Evolutionary conservation across 2,329 filamentous ascomycete genomes (phyloP), one percentile per base, ranked within the genome.

Genomic region (Epichloe typhina): DNA sequence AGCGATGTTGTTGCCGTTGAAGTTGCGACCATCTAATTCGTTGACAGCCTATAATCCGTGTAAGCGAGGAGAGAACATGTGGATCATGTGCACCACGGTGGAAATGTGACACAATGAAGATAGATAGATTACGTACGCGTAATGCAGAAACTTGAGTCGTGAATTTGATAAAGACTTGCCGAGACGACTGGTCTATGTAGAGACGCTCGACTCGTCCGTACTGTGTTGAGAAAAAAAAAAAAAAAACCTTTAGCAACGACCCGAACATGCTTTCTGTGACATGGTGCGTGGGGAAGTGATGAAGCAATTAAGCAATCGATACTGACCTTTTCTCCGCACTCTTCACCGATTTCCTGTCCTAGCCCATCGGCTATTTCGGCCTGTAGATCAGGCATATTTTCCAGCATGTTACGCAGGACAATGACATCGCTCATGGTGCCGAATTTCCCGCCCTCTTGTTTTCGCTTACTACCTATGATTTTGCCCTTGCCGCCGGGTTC

Each of bases 261-360:
- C 31, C 31, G 31, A 31, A 17, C 17, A 31, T 31, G 31, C 31
- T 31, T 31, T 31, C 31, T 31, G 31, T 9, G 31, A 31, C 1
- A 11, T 11, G 1, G 31, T 26, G 23, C 23, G 23, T 26, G 17
- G 5, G 15, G 15, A 40, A 40, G 38, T 42, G 15, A 42, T 13
- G 9, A 9, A 4, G 31, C 31, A 31, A 9, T 31, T 31, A 3
- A 17, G 1, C 7, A 26, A 26, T 26, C 3, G 9, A 31, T 8
- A 31, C 47, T 17, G 53, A 83, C 79, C 75, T 90, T 89, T 56
- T 88, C 81, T 47, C 83, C 83, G 66, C 94, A 96, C 63, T 95
- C 88, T 61, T 96, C 88, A 6, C 93, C 93, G 66, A 98, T 96
- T 65, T 96, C 90, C 69, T 97, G 91, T 58, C 91, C 83, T 47